Percentiles rank a stretch among this genome's conserved stretches.
Evolutionary conservation across 257 asterid species (phyloP).

Genomic region (Cynanchum wilfordii): DNA sequence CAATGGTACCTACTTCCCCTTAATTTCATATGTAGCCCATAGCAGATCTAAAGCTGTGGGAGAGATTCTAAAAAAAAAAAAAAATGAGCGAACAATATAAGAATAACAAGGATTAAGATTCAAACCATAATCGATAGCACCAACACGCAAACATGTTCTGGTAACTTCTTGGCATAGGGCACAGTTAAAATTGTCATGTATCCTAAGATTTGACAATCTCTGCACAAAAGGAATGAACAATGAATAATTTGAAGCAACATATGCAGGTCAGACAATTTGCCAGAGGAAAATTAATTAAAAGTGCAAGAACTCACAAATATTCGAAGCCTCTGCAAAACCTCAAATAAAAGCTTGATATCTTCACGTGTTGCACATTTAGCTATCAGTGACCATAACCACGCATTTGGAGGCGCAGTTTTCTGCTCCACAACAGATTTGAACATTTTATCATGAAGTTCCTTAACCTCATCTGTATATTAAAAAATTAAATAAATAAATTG

Average conservation of each 20-base stretch:
- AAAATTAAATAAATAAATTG: not conserved
- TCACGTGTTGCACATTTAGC: conserved; percentile 54
- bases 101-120: not conserved
- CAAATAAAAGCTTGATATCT: conserved; percentile 68
- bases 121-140: conserved; percentile 77
- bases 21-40: not conserved
- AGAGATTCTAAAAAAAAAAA: not conserved
- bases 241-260: not conserved
- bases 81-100: not conserved
- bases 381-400: conserved; percentile 74
- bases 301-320: conserved; percentile 52
- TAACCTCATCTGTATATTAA: conserved; percentile 55
- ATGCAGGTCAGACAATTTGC: conserved; percentile 2
- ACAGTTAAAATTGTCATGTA: conserved; percentile 61
- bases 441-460: conserved; percentile 62
- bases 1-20: not conserved
- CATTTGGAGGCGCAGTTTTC: conserved; percentile 87
- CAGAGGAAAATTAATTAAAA: conserved; percentile 11
- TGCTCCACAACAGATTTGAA: conserved; percentile 45
- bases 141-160: conserved; percentile 78
- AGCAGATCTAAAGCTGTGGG: not conserved
- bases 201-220: conserved; percentile 88
- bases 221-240: conserved; percentile 30
- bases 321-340: conserved; percentile 68
- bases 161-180: conserved; percentile 86